Base-by-base conservation (phyloP, 2,329 filamentous ascomycete genomes). In the Venturia asperata region DNA sequence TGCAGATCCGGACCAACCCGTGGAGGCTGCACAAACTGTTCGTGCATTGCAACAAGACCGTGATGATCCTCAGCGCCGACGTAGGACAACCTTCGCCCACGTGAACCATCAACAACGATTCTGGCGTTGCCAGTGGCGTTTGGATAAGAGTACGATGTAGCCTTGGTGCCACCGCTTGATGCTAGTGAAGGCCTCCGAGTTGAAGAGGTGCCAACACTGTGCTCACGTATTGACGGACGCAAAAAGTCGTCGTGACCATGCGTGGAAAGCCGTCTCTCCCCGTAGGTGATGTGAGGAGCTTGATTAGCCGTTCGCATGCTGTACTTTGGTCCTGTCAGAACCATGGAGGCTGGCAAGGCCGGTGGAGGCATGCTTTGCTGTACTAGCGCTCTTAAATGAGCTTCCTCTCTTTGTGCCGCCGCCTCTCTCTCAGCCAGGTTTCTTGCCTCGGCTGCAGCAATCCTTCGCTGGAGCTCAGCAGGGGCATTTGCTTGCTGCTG, bases 141-240 rank as follows among this genome's bases (percentile, higher is more conserved):
- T 30, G 64, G 64, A 17, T 65, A 37, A 52, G 64, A 61, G 64
- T 65, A 65, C 27, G 64, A 61, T n/a, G 55, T 65, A 34, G 64
- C 56, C 56, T 65, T 65, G 56, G 64, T 61, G 21, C 39, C 64
- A 47, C 64, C 64, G 27, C 64, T 65, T 30, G 64, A 65, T n/a
- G 56, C 55, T 30, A 61, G 41, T 17, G 64, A 65, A 3, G 64
- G 64, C n/a, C 64, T 58, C 27, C 64, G 64, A 21, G n/a, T 34
- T 27, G 52, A 15, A 43, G 64, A 65, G 10, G 37, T 45, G 56
- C 64, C 64, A 17, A 55, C 27, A 21, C 52, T 62, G 17, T 34
- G 55, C 5, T 55, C 41, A 27, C 64, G 64, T 10, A 62, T 9
- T 13, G 55, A 17, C 17, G 34, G 27, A 39, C 52, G 52, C 5